Evolutionary conservation across 164 flowering plant species (phyloP).

Genomic region (Nymphaea colorata): DNA sequence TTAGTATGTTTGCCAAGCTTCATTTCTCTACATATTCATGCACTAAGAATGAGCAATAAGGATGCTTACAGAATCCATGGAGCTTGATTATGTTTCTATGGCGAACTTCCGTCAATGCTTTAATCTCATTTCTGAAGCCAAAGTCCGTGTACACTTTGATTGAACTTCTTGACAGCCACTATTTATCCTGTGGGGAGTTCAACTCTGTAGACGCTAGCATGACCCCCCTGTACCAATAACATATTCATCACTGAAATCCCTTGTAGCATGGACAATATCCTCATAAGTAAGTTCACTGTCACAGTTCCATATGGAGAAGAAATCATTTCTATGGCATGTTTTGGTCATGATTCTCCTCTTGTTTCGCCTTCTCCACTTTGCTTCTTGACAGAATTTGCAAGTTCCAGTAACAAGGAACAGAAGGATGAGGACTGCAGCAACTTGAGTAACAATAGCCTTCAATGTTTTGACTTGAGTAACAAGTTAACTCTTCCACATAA

Average conservation of each 20-base stretch:
- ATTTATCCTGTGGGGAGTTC: slow-evolving; percentile 26
- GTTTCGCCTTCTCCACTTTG: neutral
- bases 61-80: slow-evolving; percentile 38
- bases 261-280: slow-evolving; percentile 39
- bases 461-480: neutral
- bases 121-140: slow-evolving; percentile 51
- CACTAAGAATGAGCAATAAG: slow-evolving; percentile 32
- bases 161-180: slow-evolving; percentile 50
- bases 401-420: neutral
- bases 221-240: slow-evolving; percentile 54
- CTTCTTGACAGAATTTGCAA: neutral
- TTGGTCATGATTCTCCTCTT: too few species aligned
- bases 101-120: slow-evolving; percentile 30
- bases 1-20: slow-evolving; percentile 30
- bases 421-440: neutral
- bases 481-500: slow-evolving; percentile 28
- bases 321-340: neutral
- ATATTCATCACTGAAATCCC: slow-evolving; percentile 18
- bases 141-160: slow-evolving; percentile 4
- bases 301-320: slow-evolving; percentile 28
- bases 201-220: slow-evolving; percentile 48
- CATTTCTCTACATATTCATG: slow-evolving; percentile 53
- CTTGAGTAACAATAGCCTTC: neutral
- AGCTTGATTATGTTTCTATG: slow-evolving; percentile 68
- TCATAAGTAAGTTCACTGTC: slow-evolving; percentile 36